Conservation (phyloP, 129 eudicot genomes). For the Kitagawia praeruptora region DNA sequence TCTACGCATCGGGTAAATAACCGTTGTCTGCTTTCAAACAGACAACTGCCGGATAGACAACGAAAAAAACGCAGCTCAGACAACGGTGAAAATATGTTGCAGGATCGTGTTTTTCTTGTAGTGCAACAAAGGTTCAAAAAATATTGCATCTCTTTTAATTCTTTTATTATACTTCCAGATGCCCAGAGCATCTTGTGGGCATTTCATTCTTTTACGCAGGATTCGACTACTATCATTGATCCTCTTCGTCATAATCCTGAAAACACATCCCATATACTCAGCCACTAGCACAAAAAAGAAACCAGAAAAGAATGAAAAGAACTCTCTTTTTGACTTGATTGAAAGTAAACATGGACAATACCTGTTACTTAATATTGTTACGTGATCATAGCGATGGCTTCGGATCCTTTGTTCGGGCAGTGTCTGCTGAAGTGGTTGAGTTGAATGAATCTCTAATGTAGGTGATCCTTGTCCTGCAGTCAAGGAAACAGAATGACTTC, state of each 20-base stretch:
- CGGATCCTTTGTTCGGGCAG: neutral
- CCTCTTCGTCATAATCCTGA: neutral
- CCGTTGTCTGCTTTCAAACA: no score
- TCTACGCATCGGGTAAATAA: no score
- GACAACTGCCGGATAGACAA: no score
- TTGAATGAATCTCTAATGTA: neutral
- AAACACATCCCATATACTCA: neutral
- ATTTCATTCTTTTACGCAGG: neutral
- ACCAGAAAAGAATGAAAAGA: no score
- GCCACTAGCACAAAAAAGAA: neutral
- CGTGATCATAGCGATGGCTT: neutral
- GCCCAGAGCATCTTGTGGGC: neutral
- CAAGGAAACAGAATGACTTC: neutral
- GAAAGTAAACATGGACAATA: neutral
- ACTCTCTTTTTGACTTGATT: no score
- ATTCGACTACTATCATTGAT: neutral
- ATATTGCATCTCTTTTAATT: neutral
- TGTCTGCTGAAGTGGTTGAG: neutral
- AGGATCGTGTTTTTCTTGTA: no score
- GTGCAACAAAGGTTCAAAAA: neutral
- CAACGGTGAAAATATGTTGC: no score
- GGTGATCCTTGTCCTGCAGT: neutral
- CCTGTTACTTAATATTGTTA: neutral
- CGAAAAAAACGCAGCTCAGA: no score
- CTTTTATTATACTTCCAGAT: neutral